Conservation (phyloP, 2,329 filamentous ascomycete species). For the Epichloe gansuensis region DNA sequence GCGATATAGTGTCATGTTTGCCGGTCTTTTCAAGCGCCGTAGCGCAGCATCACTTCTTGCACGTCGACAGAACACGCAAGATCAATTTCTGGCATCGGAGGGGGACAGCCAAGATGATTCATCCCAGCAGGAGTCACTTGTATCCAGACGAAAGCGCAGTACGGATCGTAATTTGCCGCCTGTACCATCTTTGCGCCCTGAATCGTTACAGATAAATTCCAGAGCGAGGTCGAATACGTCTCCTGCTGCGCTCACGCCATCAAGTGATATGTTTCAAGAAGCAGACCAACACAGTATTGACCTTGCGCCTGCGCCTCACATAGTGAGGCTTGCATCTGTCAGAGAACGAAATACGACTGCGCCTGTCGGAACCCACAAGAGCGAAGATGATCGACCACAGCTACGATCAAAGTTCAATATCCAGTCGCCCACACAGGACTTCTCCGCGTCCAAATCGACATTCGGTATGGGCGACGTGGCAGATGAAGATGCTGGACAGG, state of each 20-base stretch:
- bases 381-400: neutral
- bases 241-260: conserved; percentile 36
- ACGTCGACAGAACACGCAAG: conserved; percentile 45
- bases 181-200: conserved; percentile 32
- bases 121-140: conserved; percentile 15
- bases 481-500: neutral
- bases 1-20: conserved; percentile 90
- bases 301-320: neutral
- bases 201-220: conserved; percentile 16
- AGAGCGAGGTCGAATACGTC: conserved; percentile 41
- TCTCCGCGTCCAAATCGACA: conserved; percentile 1
- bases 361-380: neutral
- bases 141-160: neutral
- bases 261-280: conserved; percentile 20
- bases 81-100: conserved; percentile 27
- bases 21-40: conserved; percentile 48
- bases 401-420: conserved; percentile 7
- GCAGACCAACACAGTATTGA: neutral
- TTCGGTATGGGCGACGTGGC: neutral
- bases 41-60: conserved; percentile 30
- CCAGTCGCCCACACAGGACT: conserved; percentile 1
- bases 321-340: conserved; percentile 4
- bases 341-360: neutral
- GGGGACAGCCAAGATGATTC: neutral
- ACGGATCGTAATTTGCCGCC: conserved; percentile 6